These are phyloP conservation scores for Lodderomyces margitis DNA, from an alignment of 1,139 yeast genomes.

Conservation along the genomic window DNA sequence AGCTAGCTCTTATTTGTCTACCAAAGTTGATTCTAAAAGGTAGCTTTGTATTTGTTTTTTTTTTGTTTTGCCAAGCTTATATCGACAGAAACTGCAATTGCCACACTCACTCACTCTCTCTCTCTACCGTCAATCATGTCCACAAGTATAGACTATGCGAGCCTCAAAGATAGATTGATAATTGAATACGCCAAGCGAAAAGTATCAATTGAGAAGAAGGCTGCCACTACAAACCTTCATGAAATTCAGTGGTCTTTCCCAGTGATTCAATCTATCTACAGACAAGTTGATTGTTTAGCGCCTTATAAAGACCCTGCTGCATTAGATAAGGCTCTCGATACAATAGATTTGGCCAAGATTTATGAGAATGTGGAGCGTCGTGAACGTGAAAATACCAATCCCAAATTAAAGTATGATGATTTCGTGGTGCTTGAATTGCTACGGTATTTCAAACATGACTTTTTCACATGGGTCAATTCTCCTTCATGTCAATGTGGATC, in stretches of 20 bases:
- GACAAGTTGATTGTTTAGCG: slow-evolving; percentile 7
- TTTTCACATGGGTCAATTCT: slow-evolving; percentile 79
- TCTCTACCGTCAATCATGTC: slow-evolving; percentile 4
- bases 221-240: not conserved
- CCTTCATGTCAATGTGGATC: slow-evolving; percentile 62
- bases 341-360: slow-evolving; percentile 36
- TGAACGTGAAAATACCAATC: slow-evolving; percentile 16
- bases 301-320: slow-evolving; percentile 9
- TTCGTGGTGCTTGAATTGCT: slow-evolving; percentile 65
- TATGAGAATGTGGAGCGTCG: slow-evolving; percentile 37
- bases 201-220: slow-evolving; percentile 5
- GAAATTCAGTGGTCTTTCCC: slow-evolving; percentile 7
- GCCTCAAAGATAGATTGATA: slow-evolving; percentile 10
- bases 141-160: slow-evolving; percentile 8
- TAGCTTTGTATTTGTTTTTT: too few species aligned
- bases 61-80: too few species aligned
- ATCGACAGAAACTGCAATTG: too few species aligned
- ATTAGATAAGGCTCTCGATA: slow-evolving; percentile 14
- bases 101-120: too few species aligned
- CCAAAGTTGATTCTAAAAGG: too few species aligned
- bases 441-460: slow-evolving; percentile 73
- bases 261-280: slow-evolving; percentile 10
- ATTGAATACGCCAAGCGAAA: slow-evolving; percentile 6
- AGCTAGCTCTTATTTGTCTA: too few species aligned
- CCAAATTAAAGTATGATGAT: slow-evolving; percentile 56